A percentile compares a stretch with the other conserved stretches of the same genome.
Conservation (phyloP, 1,284 basidiomycete genomes). For the Irpex sp. region DNA sequence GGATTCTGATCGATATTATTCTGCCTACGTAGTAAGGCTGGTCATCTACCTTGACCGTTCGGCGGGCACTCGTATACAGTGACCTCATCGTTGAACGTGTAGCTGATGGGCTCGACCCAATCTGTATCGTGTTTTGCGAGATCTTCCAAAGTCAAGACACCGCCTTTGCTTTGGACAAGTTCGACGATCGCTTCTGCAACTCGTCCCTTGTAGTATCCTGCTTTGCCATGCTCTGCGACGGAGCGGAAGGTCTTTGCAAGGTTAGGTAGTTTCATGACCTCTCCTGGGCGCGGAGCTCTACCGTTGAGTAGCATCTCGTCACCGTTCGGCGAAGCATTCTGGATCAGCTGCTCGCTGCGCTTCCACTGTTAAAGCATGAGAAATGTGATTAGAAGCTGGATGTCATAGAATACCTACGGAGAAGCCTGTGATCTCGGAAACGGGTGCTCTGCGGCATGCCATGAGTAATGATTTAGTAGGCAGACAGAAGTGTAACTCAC, state of each 20-base stretch:
- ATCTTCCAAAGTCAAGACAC: slow-evolving; percentile 88
- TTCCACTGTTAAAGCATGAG: slow-evolving; percentile 55
- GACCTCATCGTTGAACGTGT: slow-evolving; percentile 80
- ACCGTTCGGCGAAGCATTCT: slow-evolving; percentile 78
- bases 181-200: slow-evolving; percentile 90
- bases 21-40: not conserved
- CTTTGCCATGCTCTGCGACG: slow-evolving; percentile 78
- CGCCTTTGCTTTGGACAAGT: slow-evolving; percentile 77
- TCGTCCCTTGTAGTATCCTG: slow-evolving; percentile 90
- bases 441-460: slow-evolving; percentile 56
- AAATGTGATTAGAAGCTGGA: not conserved
- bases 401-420: slow-evolving; percentile 37
- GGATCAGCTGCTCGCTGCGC: slow-evolving; percentile 70
- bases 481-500: slow-evolving; percentile 33
- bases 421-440: slow-evolving; percentile 73
- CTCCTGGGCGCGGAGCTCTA: slow-evolving; percentile 73
- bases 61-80: slow-evolving; percentile 92
- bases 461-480: not conserved
- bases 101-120: slow-evolving; percentile 87
- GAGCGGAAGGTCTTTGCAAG: slow-evolving; percentile 83
- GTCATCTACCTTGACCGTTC: slow-evolving; percentile 83
- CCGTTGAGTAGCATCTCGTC: slow-evolving; percentile 84
- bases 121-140: slow-evolving; percentile 76
- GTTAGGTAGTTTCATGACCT: slow-evolving; percentile 76
- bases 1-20: not conserved